Evolutionary conservation across 768 basidiomycete genomes (phyloP), one percentile per base, ranked within the genome.

Genomic region (Exsudoporus frostii): DNA sequence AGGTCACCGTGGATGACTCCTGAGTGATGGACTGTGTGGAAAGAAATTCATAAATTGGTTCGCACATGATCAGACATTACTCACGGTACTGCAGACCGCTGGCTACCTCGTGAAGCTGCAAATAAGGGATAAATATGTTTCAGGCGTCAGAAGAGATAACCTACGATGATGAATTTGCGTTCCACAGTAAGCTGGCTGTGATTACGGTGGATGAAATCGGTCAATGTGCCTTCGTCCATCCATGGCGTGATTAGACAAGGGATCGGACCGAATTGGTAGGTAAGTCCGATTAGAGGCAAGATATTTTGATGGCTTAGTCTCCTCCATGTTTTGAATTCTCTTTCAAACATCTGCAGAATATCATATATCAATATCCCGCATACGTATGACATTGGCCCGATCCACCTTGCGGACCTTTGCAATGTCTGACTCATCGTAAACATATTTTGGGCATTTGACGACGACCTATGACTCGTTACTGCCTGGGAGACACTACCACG

Each of bases 1-100:
- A 59, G 24, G 27, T 59, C 58, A 22, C 58, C 58, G 13, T 59
- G 58, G 39, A 60, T n/a, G 19, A 60, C 37, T 7, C 49, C 53
- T 1, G 43, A 40, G 7, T 25, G 29, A 39, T 60, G 58, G 15
- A 55, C 58, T 60, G 19, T 10, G n/a, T 19, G 14, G 33, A 33
- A 48, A 29, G 3, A 5, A 3, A 13, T 24, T 25, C 11, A 8
- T 37, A 13, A 14, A 29, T 29, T 7, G 13, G 7, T 37, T 27
- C 10, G 13, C 10, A 5, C 15, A 7, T 15, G 3, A 5, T 14
- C 8, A 15, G 17, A 44, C 22, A n/a, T 33, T 20, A 27, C 57
- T 50, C 29, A 59, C 58, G 45, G 41, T 59, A 54, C 22, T 11
- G 52, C 17, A 59, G 27, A 30, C 58, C 58, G 6, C 53, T 59